A percentile compares a stretch with the other conserved stretches of the same genome.
Conservation (phyloP, 208 protist species). For the Leptomonas pyrrhocoris region DNA sequence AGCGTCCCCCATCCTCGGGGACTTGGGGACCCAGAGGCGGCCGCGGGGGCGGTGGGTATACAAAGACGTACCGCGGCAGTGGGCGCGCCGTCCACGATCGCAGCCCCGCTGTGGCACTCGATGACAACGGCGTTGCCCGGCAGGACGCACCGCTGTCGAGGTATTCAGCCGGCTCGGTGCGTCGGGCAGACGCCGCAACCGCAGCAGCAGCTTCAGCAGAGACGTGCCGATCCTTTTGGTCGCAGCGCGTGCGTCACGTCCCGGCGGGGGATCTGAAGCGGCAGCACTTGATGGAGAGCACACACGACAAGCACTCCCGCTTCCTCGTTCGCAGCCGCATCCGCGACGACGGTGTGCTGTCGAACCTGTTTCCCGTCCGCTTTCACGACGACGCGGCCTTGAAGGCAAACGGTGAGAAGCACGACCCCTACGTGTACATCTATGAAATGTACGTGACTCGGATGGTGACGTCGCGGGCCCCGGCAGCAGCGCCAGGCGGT, state of each 20-base stretch:
- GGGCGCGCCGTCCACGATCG: not conserved
- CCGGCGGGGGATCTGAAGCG: slow-evolving; percentile 50
- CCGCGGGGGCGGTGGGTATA: not conserved
- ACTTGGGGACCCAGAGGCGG: not conserved
- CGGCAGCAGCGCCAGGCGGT: too few relatives aligned
- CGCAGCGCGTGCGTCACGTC: slow-evolving; percentile 37
- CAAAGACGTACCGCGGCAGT: not conserved
- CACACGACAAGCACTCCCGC: slow-evolving; percentile 64
- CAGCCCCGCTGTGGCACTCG: too few relatives aligned
- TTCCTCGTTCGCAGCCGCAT: slow-evolving; percentile 62
- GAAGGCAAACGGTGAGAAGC: not conserved
- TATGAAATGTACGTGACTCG: slow-evolving; percentile 86
- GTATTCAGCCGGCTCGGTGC: too few relatives aligned
- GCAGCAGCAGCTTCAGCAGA: not conserved
- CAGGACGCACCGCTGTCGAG: too few relatives aligned
- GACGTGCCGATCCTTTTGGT: slow-evolving; percentile 53
- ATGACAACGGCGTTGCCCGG: too few relatives aligned
- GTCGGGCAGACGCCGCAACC: not conserved
- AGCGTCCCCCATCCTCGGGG: too few relatives aligned
- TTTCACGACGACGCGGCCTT: slow-evolving; percentile 17
- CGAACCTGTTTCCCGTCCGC: slow-evolving; percentile 74
- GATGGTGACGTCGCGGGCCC: not conserved
- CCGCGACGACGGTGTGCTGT: slow-evolving; percentile 73
- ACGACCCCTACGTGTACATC: slow-evolving; percentile 42
- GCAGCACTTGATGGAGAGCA: slow-evolving; percentile 47